Conservation (phyloP, 1,139 yeast species). For the Diutina mesorugosa region DNA sequence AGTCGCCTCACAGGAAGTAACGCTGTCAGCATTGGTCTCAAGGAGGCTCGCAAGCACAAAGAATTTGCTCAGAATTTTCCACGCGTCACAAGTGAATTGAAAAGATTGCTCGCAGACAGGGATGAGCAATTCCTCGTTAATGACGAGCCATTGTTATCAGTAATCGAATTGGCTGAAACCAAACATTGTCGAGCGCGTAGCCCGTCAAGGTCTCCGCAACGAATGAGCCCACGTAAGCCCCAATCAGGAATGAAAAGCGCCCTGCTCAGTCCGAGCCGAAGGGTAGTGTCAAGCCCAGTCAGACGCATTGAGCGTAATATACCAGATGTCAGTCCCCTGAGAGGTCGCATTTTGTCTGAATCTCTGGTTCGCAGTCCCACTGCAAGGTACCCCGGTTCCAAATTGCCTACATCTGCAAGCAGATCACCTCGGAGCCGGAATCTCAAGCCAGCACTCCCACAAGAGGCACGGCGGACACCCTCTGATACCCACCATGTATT, state of each 20-base stretch:
- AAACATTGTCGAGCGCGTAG: background rate
- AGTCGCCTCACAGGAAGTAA: conserved; percentile 65
- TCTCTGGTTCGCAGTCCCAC: background rate
- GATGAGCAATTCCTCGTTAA: conserved; percentile 24
- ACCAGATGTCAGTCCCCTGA: background rate
- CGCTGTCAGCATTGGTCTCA: conserved; percentile 64
- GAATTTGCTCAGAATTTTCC: conserved; percentile 59
- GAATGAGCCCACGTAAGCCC: background rate
- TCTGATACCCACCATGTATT: background rate
- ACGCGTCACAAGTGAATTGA: conserved; percentile 38
- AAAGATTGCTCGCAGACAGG: conserved; percentile 32
- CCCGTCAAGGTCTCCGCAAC: background rate
- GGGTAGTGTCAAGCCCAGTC: background rate
- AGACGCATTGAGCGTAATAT: background rate
- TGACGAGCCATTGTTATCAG: conserved; percentile 35
- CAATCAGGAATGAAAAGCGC: background rate
- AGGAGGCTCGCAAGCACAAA: conserved; percentile 71
- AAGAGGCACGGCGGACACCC: background rate
- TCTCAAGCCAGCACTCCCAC: background rate
- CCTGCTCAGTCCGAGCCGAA: background rate
- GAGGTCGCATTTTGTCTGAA: background rate
- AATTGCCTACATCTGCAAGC: background rate
- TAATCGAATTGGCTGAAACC: conserved; percentile 10
- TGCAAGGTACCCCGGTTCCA: background rate
- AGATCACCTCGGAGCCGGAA: background rate